Conservation (phyloP, 2,329 filamentous ascomycete genomes). For the Emergomyces africanus region DNA sequence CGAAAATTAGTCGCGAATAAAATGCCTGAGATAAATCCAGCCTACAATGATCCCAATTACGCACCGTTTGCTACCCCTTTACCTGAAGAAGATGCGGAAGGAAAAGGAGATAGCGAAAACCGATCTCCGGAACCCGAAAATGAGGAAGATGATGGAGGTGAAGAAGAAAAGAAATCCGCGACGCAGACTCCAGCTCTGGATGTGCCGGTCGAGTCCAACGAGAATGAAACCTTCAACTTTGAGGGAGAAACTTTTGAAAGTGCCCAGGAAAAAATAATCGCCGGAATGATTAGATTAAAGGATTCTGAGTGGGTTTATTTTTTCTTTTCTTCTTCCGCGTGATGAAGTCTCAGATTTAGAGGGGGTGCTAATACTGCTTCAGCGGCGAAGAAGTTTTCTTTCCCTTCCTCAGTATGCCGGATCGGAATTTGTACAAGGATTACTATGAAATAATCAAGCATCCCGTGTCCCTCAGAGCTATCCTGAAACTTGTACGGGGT, state of each 20-base stretch:
- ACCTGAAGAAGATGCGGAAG: constrained; percentile 39
- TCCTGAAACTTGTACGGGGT: constrained; percentile 66
- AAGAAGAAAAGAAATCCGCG: constrained; percentile 8
- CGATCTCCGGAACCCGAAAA: constrained; percentile 7
- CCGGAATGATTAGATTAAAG: constrained; percentile 55
- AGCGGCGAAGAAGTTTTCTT: constrained; percentile 56
- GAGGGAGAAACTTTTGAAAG: constrained; percentile 66
- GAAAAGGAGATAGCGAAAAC: constrained; percentile 30
- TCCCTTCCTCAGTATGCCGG: constrained; percentile 66
- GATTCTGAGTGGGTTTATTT: constrained; percentile 47
- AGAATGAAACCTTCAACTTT: constrained; percentile 40
- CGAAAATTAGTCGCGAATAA: constrained; percentile 76
- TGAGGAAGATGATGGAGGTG: not conserved
- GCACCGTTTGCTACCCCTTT: constrained; percentile 61
- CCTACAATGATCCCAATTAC: constrained; percentile 58
- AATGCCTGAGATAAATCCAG: constrained; percentile 78
- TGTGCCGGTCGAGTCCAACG: constrained; percentile 11
- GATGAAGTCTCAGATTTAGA: constrained; percentile 4
- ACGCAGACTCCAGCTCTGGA: constrained; percentile 12
- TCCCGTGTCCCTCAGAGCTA: constrained; percentile 62
- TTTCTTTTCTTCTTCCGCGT: constrained; percentile 10
- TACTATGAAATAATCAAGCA: constrained; percentile 78
- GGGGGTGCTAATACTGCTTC: constrained; percentile 12
- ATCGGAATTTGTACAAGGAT: constrained; percentile 57
- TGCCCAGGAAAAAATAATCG: constrained; percentile 73